Conservation (phyloP, 164 flowering plant genomes). For the Berberis thunbergii region DNA sequence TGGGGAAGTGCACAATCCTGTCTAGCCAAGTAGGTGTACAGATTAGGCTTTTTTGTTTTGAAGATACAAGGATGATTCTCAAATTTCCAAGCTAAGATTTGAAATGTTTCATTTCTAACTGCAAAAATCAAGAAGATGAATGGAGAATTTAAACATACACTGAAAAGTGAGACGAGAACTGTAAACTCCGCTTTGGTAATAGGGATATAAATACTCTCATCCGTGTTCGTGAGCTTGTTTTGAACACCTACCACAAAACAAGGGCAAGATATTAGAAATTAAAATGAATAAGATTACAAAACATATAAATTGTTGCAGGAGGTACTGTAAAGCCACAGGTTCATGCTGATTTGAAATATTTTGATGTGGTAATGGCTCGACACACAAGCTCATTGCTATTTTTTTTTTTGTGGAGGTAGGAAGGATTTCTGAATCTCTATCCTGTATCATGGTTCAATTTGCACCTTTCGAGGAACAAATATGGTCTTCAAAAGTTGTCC, state of each 20-base stretch:
- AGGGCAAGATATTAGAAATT: neutral
- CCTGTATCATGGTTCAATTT: no score
- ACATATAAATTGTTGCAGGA: no score
- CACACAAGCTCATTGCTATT: no score
- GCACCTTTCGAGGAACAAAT: no score
- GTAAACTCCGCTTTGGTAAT: slow-evolving; percentile 68
- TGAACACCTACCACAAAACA: slow-evolving; percentile 47
- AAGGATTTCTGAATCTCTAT: no score
- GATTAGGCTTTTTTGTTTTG: neutral
- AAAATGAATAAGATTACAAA: neutral
- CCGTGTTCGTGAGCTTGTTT: slow-evolving; percentile 64
- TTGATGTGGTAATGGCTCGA: no score
- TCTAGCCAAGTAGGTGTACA: no score
- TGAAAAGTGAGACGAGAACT: slow-evolving; percentile 66
- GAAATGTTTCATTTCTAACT: neutral
- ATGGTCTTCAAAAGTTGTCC: no score
- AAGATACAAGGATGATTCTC: neutral
- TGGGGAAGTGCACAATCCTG: no score
- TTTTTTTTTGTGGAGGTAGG: no score
- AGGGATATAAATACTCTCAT: slow-evolving; percentile 82
- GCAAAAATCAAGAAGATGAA: neutral
- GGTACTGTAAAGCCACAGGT: no score
- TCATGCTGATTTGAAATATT: no score
- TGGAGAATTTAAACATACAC: slow-evolving; percentile 32
- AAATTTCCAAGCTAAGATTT: neutral